Percentiles rank a stretch among this genome's conserved stretches.
Evolutionary conservation across 129 eudicot species (phyloP).

Genomic region (Lonicera japonica): DNA sequence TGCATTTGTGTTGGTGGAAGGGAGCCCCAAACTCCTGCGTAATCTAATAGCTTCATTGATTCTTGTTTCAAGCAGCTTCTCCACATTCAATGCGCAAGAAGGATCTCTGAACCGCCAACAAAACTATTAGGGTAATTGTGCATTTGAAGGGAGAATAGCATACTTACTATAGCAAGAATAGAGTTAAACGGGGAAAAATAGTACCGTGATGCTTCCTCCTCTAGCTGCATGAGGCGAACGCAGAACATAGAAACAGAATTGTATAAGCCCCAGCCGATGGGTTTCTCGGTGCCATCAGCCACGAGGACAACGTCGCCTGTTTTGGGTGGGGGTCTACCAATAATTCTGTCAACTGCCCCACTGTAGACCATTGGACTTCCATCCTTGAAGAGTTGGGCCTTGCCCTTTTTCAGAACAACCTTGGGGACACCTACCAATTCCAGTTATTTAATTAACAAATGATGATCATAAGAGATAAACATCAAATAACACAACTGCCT

Average conservation of each 20-base stretch:
- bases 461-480: too few relatives aligned
- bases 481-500: too few relatives aligned
- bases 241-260: constrained; percentile 92
- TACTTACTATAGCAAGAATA: background rate
- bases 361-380: constrained; percentile 96
- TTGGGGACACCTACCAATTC: constrained; percentile 61
- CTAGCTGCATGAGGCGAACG: constrained; percentile 90
- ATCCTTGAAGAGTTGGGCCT: constrained; percentile 71
- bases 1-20: constrained; percentile 71
- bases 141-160: background rate
- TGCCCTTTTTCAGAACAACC: constrained; percentile 86
- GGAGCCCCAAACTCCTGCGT: constrained; percentile 68
- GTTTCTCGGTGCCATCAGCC: constrained; percentile 85
- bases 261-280: constrained; percentile 90
- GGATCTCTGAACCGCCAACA: constrained; percentile 51
- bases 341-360: constrained; percentile 86
- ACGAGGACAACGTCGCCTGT: constrained; percentile 89
- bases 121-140: background rate
- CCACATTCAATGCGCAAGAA: constrained; percentile 68
- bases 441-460: background rate
- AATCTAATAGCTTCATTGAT: constrained; percentile 52
- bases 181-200: background rate
- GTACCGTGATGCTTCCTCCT: constrained; percentile 66
- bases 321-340: constrained; percentile 87
- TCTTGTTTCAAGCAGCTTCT: constrained; percentile 62